phyloP scores from a whole-genome alignment of 805 yeast species.

The Wickerhamiella brachini region DNA sequence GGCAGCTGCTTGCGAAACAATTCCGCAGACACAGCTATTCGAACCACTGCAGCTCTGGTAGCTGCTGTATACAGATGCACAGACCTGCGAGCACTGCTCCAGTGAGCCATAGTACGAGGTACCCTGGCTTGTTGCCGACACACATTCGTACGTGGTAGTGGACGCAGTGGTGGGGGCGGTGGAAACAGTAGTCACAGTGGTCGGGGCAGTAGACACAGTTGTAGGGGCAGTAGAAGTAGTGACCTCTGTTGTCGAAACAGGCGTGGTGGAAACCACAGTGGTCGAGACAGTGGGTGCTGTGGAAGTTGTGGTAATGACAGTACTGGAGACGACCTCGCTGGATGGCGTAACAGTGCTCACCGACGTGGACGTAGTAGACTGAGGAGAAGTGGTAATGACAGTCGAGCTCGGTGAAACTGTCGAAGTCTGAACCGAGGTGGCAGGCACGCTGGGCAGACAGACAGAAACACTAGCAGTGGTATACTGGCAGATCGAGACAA shows the following conservation, averaged over 20 bases:
- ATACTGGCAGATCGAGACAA: constrained; percentile 6
- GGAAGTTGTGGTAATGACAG: background rate
- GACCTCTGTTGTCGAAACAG: no score
- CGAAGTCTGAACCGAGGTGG: constrained; percentile 5
- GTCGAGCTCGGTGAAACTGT: background rate
- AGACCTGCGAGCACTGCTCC: constrained; percentile 7
- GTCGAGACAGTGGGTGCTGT: background rate
- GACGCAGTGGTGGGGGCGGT: background rate
- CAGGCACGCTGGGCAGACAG: constrained; percentile 8
- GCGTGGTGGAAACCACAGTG: background rate
- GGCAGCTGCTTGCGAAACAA: constrained; percentile 4
- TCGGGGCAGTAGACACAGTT: background rate
- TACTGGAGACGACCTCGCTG: constrained; percentile 2
- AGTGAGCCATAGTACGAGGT: constrained; percentile 6
- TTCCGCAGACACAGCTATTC: constrained; percentile 2
- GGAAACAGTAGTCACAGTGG: background rate
- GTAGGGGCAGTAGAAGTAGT: no score
- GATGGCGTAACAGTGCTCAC: constrained; percentile 5
- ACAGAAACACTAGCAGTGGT: constrained; percentile 5
- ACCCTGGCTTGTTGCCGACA: constrained; percentile 9
- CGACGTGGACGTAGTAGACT: constrained; percentile 4
- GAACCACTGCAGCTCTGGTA: background rate
- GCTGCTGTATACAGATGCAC: constrained; percentile 6
- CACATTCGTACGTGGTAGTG: constrained; percentile 5
- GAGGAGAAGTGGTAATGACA: background rate